Percentiles rank a stretch among this genome's conserved stretches.
Conservation (phyloP, 208 protist genomes). For the Wallacemonas collosoma region DNA sequence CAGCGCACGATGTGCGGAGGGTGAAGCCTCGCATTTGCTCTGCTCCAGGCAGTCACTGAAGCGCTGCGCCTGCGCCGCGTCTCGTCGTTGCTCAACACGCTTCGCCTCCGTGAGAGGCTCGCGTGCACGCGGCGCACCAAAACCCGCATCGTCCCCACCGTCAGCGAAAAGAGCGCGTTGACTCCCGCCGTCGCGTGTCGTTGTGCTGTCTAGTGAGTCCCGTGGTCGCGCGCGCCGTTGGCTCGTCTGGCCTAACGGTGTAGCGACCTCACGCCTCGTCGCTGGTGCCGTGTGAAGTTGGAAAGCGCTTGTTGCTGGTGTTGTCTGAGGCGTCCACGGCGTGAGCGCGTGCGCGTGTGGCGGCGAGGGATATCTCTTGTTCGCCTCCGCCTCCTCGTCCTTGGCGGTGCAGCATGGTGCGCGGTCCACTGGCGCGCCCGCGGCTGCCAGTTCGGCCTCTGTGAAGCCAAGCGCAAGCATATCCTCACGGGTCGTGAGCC, state of each 20-base stretch:
- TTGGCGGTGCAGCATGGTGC: neutral
- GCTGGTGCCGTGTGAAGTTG: neutral
- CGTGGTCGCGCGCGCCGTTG: too few relatives aligned
- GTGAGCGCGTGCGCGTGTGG: neutral
- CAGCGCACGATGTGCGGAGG: neutral
- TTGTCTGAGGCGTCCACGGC: neutral
- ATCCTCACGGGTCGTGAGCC: conserved; percentile 32
- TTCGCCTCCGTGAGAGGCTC: conserved; percentile 13
- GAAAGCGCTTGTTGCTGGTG: neutral
- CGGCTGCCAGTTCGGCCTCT: conserved; percentile 24
- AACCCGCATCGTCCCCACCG: too few relatives aligned
- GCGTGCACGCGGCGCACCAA: neutral
- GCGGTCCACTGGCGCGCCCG: neutral
- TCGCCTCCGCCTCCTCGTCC: neutral
- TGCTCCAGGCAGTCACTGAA: conserved; percentile 1
- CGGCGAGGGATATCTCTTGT: neutral
- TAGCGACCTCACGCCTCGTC: neutral
- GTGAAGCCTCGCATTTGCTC: neutral
- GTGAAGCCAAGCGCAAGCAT: conserved; percentile 39
- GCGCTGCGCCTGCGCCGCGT: conserved; percentile 7
- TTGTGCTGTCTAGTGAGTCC: too few relatives aligned
- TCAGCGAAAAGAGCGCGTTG: too few relatives aligned
- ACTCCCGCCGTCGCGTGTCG: too few relatives aligned
- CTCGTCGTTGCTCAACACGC: conserved; percentile 5
- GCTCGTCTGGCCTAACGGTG: neutral